phyloP scores from a whole-genome alignment of 495 filamentous ascomycete species.

The Paragyromitra xinjiangensis region DNA sequence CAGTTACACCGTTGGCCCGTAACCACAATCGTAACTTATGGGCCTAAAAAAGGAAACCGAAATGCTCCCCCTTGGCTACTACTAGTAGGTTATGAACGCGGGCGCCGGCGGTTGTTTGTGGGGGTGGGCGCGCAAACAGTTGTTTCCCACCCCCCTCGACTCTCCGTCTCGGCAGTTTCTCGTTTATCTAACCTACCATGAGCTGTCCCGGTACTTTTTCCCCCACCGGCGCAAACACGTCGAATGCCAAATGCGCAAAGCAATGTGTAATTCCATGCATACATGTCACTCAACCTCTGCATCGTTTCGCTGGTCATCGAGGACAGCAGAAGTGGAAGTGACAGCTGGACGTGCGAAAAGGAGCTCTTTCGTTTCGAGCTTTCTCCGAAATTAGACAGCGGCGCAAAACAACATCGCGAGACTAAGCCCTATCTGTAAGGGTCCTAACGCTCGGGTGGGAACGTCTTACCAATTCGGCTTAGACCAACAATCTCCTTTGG shows the following conservation, averaged over 20 bases:
- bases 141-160: slow-evolving; percentile 1
- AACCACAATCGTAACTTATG: slow-evolving; percentile 37
- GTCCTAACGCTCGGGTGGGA: slow-evolving; percentile 36
- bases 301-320: slow-evolving; percentile 35
- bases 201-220: slow-evolving; percentile 37
- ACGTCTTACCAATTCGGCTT: slow-evolving; percentile 5
- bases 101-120: slow-evolving; percentile 43
- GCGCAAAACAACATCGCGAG: slow-evolving; percentile 15
- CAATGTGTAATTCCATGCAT: slow-evolving; percentile 38
- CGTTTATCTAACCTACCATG: slow-evolving; percentile 37
- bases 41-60: slow-evolving; percentile 44
- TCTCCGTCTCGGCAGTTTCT: slow-evolving; percentile 25
- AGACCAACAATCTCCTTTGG: slow-evolving; percentile 13
- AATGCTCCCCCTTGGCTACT: slow-evolving; percentile 14
- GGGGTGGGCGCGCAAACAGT: slow-evolving; percentile 20
- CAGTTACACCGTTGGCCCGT: slow-evolving; percentile 41
- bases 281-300: slow-evolving; percentile 25
- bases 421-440: slow-evolving; percentile 37
- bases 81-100: slow-evolving; percentile 17
- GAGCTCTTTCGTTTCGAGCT: slow-evolving; percentile 51
- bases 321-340: slow-evolving; percentile 20
- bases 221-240: slow-evolving; percentile 21
- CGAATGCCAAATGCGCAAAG: background rate
- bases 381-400: slow-evolving; percentile 50
- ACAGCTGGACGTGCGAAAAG: slow-evolving; percentile 39